Percentiles rank a stretch among this genome's conserved stretches.
Conservation (phyloP, 2,329 filamentous ascomycete genomes). For the Polytolypa hystricis region DNA sequence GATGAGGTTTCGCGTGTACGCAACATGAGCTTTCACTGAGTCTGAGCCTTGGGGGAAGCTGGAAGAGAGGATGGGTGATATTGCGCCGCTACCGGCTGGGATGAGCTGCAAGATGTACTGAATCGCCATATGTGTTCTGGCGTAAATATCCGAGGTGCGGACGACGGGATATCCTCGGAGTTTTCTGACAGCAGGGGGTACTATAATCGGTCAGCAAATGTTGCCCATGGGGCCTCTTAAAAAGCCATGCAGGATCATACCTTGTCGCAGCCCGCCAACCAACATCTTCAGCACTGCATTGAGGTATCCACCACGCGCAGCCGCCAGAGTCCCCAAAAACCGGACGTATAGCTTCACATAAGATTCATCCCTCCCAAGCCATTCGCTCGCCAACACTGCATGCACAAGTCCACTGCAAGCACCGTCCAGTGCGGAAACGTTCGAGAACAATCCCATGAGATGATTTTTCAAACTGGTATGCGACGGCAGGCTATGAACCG, state of each 20-base stretch:
- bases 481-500: conserved; percentile 37
- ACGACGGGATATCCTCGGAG: conserved; percentile 48
- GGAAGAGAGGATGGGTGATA: conserved; percentile 54
- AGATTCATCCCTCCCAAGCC: conserved; percentile 50
- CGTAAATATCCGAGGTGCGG: conserved; percentile 53
- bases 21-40: conserved; percentile 64
- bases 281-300: conserved; percentile 66
- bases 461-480: conserved; percentile 46
- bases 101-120: conserved; percentile 69
- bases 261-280: conserved; percentile 60
- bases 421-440: conserved; percentile 44
- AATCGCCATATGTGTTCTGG: conserved; percentile 64
- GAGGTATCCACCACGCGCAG: conserved; percentile 71
- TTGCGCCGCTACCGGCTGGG: conserved; percentile 61
- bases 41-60: conserved; percentile 72
- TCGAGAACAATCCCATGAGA: conserved; percentile 46
- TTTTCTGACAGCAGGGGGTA: conserved; percentile 44
- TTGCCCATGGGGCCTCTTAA: conserved; percentile 22
- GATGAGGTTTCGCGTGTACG: conserved; percentile 80
- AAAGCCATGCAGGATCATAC: conserved; percentile 37
- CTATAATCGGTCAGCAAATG: conserved; percentile 16
- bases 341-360: conserved; percentile 47
- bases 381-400: conserved; percentile 47
- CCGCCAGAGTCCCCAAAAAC: conserved; percentile 56
- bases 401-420: conserved; percentile 48